Conservation (phyloP, 2,329 filamentous ascomycete species). For the Xylariales sp. region DNA sequence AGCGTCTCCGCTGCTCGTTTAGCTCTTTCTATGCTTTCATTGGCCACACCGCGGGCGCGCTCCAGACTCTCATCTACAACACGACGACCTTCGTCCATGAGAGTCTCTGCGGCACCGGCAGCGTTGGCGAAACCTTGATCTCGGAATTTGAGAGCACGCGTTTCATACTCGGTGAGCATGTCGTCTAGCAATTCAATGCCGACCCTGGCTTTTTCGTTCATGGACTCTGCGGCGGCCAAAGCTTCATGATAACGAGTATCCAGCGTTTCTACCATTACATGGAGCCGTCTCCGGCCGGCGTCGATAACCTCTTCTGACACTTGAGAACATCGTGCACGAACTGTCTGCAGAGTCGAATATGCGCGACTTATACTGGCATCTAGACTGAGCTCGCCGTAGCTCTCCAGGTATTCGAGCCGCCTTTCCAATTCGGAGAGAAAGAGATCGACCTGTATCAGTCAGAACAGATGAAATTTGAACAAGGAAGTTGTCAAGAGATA, state of each 20-base stretch:
- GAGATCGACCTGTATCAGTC: constrained; percentile 57
- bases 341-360: constrained; percentile 79
- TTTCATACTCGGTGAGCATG: constrained; percentile 82
- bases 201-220: constrained; percentile 88
- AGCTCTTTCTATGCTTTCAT: constrained; percentile 79
- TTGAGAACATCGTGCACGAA: constrained; percentile 82
- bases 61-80: constrained; percentile 77
- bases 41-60: constrained; percentile 70
- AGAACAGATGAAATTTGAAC: constrained; percentile 6
- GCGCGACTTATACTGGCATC: constrained; percentile 82
- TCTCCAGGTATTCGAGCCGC: constrained; percentile 82
- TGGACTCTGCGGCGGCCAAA: constrained; percentile 74
- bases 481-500: too few species aligned
- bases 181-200: constrained; percentile 82
- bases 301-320: constrained; percentile 89
- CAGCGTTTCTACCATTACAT: constrained; percentile 87
- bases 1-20: constrained; percentile 75
- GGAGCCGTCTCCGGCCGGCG: constrained; percentile 75
- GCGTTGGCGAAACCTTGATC: constrained; percentile 67
- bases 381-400: constrained; percentile 76
- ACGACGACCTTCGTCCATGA: constrained; percentile 74
- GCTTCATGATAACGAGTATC: constrained; percentile 86
- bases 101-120: constrained; percentile 62
- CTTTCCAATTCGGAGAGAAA: constrained; percentile 84
- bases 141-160: constrained; percentile 72